A percentile compares a stretch with the other conserved stretches of the same genome.
Conservation (phyloP, 331 rosid species). For the Rhamnella rubrinervis region DNA sequence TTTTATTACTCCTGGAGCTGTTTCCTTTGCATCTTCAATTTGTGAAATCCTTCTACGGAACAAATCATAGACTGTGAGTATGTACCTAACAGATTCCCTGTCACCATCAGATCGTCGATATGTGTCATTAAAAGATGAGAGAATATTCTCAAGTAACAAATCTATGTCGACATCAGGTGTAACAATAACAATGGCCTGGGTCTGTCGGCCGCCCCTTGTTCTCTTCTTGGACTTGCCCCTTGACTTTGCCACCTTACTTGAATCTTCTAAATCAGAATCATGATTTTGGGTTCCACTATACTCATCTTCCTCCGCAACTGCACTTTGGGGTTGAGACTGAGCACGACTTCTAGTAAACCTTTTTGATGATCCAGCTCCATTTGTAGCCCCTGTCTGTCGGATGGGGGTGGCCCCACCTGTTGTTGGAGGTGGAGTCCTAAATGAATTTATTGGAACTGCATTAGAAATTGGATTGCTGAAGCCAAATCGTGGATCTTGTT, state of each 20-base stretch:
- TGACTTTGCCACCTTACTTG: slow-evolving; percentile 33
- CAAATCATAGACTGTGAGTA: slow-evolving; percentile 56
- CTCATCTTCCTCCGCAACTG: slow-evolving; percentile 41
- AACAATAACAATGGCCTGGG: slow-evolving; percentile 19
- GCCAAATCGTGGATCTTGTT: slow-evolving; percentile 36
- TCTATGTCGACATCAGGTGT: slow-evolving; percentile 51
- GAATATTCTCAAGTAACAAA: slow-evolving; percentile 42
- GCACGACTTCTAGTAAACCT: slow-evolving; percentile 41
- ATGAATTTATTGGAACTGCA: slow-evolving; percentile 73
- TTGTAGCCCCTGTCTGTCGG: slow-evolving; percentile 28
- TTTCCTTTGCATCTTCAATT: slow-evolving; percentile 56
- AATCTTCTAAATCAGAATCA: slow-evolving; percentile 37
- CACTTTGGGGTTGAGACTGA: slow-evolving; percentile 23
- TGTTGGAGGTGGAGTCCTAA: slow-evolving; percentile 57
- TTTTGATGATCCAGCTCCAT: slow-evolving; percentile 54
- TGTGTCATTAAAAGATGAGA: slow-evolving; percentile 41
- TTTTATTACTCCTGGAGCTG: slow-evolving; percentile 51
- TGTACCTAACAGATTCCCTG: slow-evolving; percentile 43
- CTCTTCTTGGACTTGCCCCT: slow-evolving; percentile 37
- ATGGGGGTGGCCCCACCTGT: slow-evolving; percentile 16
- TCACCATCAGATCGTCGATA: slow-evolving; percentile 55
- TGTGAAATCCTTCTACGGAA: slow-evolving; percentile 67
- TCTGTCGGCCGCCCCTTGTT: slow-evolving; percentile 25
- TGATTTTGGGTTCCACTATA: slow-evolving; percentile 30
- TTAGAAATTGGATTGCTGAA: slow-evolving; percentile 40